Percentiles rank a stretch among this genome's conserved stretches.
Conservation (phyloP, 2,329 filamentous ascomycete species). For the Penicillium sp. region DNA sequence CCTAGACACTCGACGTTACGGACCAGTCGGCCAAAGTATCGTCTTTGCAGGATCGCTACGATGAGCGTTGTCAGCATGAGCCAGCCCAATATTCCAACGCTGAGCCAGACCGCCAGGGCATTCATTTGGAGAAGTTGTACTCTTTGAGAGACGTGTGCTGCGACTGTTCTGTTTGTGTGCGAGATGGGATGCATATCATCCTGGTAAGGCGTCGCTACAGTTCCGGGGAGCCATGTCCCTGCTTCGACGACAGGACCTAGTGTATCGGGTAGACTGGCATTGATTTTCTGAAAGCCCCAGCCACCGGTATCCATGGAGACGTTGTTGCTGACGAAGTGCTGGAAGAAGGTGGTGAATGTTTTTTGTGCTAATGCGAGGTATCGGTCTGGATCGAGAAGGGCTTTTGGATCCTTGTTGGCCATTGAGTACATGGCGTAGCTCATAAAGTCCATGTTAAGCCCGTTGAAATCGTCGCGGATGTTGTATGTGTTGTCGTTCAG, state of each 20-base stretch:
- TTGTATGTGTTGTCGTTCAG: constrained; percentile 31
- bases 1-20: constrained; percentile 24
- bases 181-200: constrained; percentile 23
- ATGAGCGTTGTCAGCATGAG: constrained; percentile 17
- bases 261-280: constrained; percentile 20
- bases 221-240: background rate
- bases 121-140: constrained; percentile 27
- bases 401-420: constrained; percentile 25
- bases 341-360: constrained; percentile 37
- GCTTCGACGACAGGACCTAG: constrained; percentile 14
- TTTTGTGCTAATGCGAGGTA: constrained; percentile 24
- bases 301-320: constrained; percentile 27
- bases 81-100: constrained; percentile 23
- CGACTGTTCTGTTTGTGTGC: constrained; percentile 21
- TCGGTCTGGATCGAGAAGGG: constrained; percentile 23
- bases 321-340: constrained; percentile 33
- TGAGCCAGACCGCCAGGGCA: constrained; percentile 23
- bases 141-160: constrained; percentile 10
- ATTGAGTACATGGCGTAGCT: constrained; percentile 35
- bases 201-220: constrained; percentile 12
- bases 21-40: constrained; percentile 22
- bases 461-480: constrained; percentile 29
- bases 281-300: constrained; percentile 31
- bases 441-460: constrained; percentile 39
- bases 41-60: constrained; percentile 17